A percentile compares a stretch with the other conserved stretches of the same genome.
phyloP scores from a whole-genome alignment of 1,139 yeast genomes.

The Yamadazyma triangularis region DNA sequence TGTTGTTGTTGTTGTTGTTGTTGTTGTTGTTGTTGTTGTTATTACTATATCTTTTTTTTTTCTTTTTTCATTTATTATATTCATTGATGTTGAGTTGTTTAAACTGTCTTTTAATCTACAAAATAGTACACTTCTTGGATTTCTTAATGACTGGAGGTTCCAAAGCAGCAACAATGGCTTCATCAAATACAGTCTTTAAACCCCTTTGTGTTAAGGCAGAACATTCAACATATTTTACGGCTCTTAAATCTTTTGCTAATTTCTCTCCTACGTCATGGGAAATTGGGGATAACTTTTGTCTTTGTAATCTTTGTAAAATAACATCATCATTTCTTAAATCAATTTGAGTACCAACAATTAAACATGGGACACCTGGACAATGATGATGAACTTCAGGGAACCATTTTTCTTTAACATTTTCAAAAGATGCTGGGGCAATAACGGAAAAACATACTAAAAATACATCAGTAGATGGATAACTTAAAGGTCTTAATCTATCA shows the following conservation, averaged over 20 bases:
- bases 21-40: too few species aligned
- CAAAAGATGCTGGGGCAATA: constrained; percentile 96
- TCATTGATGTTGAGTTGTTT: not conserved
- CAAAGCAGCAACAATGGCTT: constrained; percentile 93
- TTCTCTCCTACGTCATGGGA: constrained; percentile 85
- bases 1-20: too few species aligned
- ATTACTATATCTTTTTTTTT: too few species aligned
- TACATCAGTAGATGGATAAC: constrained; percentile 96
- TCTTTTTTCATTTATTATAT: too few species aligned
- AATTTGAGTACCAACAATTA: constrained; percentile 93
- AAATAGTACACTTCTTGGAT: constrained; percentile 78
- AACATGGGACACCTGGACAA: constrained; percentile 95
- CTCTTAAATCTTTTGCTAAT: constrained; percentile 88
- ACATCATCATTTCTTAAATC: constrained; percentile 93
- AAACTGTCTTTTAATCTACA: constrained; percentile 29
- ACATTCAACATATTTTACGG: constrained; percentile 95
- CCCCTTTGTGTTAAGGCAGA: constrained; percentile 98
- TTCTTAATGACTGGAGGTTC: constrained; percentile 87
- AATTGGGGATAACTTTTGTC: constrained; percentile 88
- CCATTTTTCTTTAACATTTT: constrained; percentile 97
- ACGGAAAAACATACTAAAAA: constrained; percentile 93
- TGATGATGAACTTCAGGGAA: constrained; percentile 97
- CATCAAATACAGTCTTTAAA: constrained; percentile 91
- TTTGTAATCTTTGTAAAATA: constrained; percentile 79
- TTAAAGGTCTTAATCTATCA: constrained; percentile 92